Percentiles rank a stretch among this genome's conserved stretches.
These are phyloP conservation scores for Crithidia brevicula DNA, from an alignment of 208 protist genomes.

Conservation along the genomic window DNA sequence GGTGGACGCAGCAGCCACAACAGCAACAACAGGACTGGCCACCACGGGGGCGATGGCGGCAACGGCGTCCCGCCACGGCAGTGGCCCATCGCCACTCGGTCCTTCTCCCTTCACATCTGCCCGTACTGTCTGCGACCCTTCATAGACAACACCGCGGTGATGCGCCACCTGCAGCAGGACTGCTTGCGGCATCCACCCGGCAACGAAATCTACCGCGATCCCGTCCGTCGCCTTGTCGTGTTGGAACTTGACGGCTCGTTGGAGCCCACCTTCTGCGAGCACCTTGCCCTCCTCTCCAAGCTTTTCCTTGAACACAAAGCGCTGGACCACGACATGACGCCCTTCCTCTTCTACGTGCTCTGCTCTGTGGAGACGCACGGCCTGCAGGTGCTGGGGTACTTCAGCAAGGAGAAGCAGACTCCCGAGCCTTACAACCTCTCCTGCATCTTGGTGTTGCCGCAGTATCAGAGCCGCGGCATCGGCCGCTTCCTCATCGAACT, in stretches of 20 bases:
- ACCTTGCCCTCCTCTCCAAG: constrained; percentile 98
- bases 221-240: constrained; percentile 88
- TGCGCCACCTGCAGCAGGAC: constrained; percentile 86
- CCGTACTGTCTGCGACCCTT: constrained; percentile 98
- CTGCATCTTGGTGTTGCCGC: constrained; percentile 99
- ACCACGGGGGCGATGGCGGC: background rate
- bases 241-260: constrained; percentile 98
- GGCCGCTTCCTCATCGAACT: constrained; percentile 99
- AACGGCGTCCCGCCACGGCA: background rate
- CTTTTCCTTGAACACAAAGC: constrained; percentile 99
- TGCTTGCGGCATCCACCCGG: constrained; percentile 91
- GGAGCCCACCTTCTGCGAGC: constrained; percentile 98
- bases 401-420: constrained; percentile 98
- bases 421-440: constrained; percentile 98
- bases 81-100: constrained; percentile 41
- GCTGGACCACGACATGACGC: constrained; percentile 99
- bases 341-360: constrained; percentile 99
- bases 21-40: constrained; percentile 11
- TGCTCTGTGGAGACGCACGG: constrained; percentile 94
- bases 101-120: constrained; percentile 96
- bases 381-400: constrained; percentile 98
- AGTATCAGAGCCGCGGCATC: constrained; percentile 96
- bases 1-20: background rate
- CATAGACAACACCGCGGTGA: constrained; percentile 72
- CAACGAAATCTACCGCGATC: constrained; percentile 89